These are phyloP conservation scores for Boletus subparvulus DNA, from an alignment of 768 basidiomycete genomes.

Conservation along the genomic window DNA sequence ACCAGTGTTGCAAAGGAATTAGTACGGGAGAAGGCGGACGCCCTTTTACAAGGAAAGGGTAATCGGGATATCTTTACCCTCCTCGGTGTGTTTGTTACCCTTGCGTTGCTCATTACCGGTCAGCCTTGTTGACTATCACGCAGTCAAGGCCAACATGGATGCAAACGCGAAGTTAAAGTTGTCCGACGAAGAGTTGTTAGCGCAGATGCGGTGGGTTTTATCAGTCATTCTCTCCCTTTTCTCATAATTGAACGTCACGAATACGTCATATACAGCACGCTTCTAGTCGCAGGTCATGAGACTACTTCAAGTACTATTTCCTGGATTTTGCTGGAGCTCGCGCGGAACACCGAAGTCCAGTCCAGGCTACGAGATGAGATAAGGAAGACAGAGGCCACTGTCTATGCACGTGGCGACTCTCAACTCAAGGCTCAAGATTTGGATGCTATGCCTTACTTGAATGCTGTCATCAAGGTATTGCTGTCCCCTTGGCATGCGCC, in stretches of 20 bases:
- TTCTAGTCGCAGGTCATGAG: constrained; percentile 54
- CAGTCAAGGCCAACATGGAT: constrained; percentile 28
- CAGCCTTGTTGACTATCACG: neutral
- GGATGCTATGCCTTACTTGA: constrained; percentile 49
- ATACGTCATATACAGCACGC: constrained; percentile 33
- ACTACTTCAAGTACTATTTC: constrained; percentile 54
- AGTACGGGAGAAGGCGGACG: constrained; percentile 4
- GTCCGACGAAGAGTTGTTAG: constrained; percentile 13
- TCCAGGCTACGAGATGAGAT: constrained; percentile 47
- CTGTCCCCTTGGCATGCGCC: neutral
- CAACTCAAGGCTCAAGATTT: constrained; percentile 36
- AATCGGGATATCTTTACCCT: constrained; percentile 26
- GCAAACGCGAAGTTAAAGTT: constrained; percentile 15
- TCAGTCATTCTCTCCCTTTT: neutral
- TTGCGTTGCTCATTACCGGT: neutral
- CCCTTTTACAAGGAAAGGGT: constrained; percentile 13
- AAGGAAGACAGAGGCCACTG: neutral
- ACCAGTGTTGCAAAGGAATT: constrained; percentile 3
- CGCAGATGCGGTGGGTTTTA: constrained; percentile 16
- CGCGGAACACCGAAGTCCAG: constrained; percentile 56
- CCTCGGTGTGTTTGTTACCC: constrained; percentile 36
- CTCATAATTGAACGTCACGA: neutral
- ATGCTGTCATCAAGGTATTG: constrained; percentile 34
- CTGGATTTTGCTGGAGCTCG: constrained; percentile 64
- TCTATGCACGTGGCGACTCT: neutral